These are phyloP conservation scores for Angophora floribunda DNA, from an alignment of 345 rosid species.

Conservation along the genomic window DNA sequence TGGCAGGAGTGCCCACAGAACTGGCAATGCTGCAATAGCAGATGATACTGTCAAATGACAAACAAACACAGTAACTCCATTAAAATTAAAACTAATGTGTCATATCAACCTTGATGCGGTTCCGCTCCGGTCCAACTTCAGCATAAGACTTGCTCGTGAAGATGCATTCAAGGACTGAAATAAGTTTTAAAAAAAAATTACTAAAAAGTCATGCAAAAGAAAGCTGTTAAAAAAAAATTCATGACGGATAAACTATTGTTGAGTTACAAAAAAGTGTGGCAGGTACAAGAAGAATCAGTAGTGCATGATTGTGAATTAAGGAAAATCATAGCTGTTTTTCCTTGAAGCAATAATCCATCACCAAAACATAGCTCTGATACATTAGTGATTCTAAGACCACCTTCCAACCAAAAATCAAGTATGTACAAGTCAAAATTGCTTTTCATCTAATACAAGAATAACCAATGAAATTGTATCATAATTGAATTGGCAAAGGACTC, in stretches of 20 bases:
- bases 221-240: not conserved
- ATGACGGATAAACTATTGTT: not conserved
- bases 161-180: conserved; percentile 83
- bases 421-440: not conserved
- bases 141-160: conserved; percentile 86
- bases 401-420: not conserved
- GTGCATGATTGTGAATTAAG: not conserved
- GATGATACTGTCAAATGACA: not conserved
- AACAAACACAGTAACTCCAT: not conserved
- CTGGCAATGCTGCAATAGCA: not conserved
- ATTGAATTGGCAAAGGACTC: not conserved
- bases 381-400: not conserved
- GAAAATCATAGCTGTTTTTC: not conserved
- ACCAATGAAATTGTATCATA: not conserved
- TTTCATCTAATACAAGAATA: not conserved
- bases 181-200: not conserved
- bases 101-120: conserved; percentile 56
- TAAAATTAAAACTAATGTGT: not conserved
- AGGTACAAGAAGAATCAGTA: not conserved
- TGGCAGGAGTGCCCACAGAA: conserved; percentile 13
- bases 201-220: not conserved
- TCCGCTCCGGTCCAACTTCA: conserved; percentile 89
- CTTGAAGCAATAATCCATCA: not conserved
- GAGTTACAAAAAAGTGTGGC: not conserved
- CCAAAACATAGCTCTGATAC: not conserved